These are phyloP conservation scores for Rhizopogon rudus DNA, from an alignment of 768 basidiomycete genomes.

Conservation along the genomic window DNA sequence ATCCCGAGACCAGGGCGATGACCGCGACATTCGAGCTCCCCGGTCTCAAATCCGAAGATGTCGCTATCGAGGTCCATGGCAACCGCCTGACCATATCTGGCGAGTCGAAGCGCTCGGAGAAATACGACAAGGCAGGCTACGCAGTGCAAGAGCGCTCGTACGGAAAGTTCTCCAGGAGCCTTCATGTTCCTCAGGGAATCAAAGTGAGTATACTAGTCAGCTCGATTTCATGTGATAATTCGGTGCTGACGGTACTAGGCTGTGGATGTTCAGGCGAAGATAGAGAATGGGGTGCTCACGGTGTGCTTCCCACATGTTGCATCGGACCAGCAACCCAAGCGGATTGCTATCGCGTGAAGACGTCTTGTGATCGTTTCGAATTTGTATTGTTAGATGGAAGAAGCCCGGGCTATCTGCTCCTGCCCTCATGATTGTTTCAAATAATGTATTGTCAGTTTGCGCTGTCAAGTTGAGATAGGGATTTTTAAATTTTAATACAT, in stretches of 20 bases:
- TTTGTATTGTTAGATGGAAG: background rate
- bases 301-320: conserved; percentile 47
- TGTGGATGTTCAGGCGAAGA: conserved; percentile 34
- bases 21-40: conserved; percentile 57
- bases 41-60: conserved; percentile 46
- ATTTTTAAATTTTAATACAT: too few species aligned
- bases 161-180: conserved; percentile 42
- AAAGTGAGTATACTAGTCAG: conserved; percentile 27
- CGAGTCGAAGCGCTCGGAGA: conserved; percentile 31
- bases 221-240: background rate
- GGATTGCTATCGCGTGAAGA: conserved; percentile 29
- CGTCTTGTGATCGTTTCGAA: background rate
- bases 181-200: conserved; percentile 43
- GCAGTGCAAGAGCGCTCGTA: conserved; percentile 38
- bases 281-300: conserved; percentile 47
- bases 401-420: background rate
- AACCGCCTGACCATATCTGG: conserved; percentile 48
- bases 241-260: conserved; percentile 10
- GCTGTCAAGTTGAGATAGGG: too few species aligned
- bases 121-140: conserved; percentile 31
- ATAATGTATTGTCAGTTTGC: background rate
- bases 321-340: conserved; percentile 38
- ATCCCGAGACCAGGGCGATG: conserved; percentile 40
- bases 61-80: conserved; percentile 46
- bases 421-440: background rate